Evolutionary conservation across 495 filamentous ascomycete genomes (phyloP).

Genomic region (Hyaloscypha bicolor): DNA sequence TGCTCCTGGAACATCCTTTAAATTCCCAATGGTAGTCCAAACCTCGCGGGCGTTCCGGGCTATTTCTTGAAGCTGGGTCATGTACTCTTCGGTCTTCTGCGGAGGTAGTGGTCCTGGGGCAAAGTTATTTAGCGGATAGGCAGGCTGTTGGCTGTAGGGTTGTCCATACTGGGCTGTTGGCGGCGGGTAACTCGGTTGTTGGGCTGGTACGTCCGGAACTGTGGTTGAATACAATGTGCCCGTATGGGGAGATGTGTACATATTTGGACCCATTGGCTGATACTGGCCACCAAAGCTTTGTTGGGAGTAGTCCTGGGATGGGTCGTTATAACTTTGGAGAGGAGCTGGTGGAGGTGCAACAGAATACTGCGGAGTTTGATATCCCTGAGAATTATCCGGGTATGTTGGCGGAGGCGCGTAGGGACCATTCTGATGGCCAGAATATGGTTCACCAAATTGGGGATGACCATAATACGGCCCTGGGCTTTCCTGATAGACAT

Average conservation of each 20-base stretch:
- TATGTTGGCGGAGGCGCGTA: slow-evolving; percentile 38
- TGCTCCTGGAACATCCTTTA: slow-evolving; percentile 64
- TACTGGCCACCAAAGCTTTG: slow-evolving; percentile 37
- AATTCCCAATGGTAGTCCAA: slow-evolving; percentile 59
- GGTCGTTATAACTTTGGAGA: slow-evolving; percentile 23
- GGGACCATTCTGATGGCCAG: slow-evolving; percentile 36
- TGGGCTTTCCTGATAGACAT: slow-evolving; percentile 41
- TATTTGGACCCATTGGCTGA: slow-evolving; percentile 24
- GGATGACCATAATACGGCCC: slow-evolving; percentile 43
- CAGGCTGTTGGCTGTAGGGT: slow-evolving; percentile 34
- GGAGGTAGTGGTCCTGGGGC: slow-evolving; percentile 23
- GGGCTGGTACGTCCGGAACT: slow-evolving; percentile 28
- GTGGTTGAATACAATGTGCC: slow-evolving; percentile 30
- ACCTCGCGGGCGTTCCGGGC: slow-evolving; percentile 59
- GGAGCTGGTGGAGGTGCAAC: slow-evolving; percentile 18
- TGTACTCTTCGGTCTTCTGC: slow-evolving; percentile 42
- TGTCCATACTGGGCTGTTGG: slow-evolving; percentile 26
- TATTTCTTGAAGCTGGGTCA: slow-evolving; percentile 59
- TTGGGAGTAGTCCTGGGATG: slow-evolving; percentile 33
- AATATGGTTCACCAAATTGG: slow-evolving; percentile 40
- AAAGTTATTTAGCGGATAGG: slow-evolving; percentile 26
- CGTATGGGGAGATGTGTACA: slow-evolving; percentile 33
- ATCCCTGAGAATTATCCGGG: slow-evolving; percentile 25
- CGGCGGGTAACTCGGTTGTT: slow-evolving; percentile 29
- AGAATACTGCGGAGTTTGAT: slow-evolving; percentile 27